Base-by-base conservation (phyloP, 148 eudicot genomes). In the Fagopyrum esculentum region DNA sequence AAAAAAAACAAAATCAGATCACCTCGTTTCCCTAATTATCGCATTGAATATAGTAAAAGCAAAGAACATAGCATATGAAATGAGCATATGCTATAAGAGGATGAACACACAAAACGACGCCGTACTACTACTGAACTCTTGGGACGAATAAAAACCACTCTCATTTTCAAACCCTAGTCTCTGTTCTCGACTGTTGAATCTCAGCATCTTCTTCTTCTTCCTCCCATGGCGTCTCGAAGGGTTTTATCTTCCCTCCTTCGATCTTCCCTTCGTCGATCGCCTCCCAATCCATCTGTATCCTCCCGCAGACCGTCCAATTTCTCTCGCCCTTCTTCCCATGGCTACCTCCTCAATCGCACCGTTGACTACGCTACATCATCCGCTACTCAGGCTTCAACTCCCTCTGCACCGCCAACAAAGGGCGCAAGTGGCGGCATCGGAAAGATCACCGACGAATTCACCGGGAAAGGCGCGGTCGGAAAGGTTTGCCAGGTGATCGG, bases 401-500 rank as follows among this genome's bases (percentile, higher is more conserved):
- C 85, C 2, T 11, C 84, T 7, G 40, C 44, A 0, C 61, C 86
- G 2, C 81, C 84, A 2, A 4, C 81, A 0, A 79, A 72, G 49
- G 43, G 77, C 0, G 49, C 73, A 0, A 49, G 35, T 1, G 70
- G 61, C 0, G 70, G 73, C 1, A 7, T 19, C 3, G 93, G 98
- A 0, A 89, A 92, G 86, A 82, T 95, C 80, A 88, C 89, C 1
- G 93, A 95, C 69, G 96, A 90, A 78, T 92, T 87, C 74, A 95
- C 98, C 19, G 5, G 68, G 0, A 84, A 89, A 17, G 98, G 98
- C 1, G 49, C 98, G 15, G 69, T 95, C 73, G 98, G 97, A 4
- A 73, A 89, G 81, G 98, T 95, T 10, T 92, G 93, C 52, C 98
- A 95, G 85, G 98, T 95, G 29, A 95, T 95, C 45, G 98, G 98